phyloP scores from a whole-genome alignment of 495 filamentous ascomycete species.

The Hapsidospora chrysogenum region DNA sequence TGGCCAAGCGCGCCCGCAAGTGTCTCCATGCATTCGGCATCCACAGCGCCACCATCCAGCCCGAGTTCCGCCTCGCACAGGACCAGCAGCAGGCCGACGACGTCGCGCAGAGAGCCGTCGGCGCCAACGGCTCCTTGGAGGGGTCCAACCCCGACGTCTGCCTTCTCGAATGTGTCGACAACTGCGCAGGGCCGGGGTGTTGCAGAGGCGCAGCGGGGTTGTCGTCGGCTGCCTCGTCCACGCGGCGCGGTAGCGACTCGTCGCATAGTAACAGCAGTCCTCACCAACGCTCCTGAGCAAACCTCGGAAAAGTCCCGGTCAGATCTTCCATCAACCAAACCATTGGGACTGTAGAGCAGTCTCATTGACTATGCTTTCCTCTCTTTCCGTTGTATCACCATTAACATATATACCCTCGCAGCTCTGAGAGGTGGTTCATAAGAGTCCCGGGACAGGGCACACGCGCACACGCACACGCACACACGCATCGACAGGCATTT shows the following conservation, averaged over 20 bases:
- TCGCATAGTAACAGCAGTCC: not conserved
- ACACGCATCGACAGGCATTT: constrained; percentile 1
- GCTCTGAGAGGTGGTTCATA: not conserved
- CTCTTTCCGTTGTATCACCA: no score
- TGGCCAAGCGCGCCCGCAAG: constrained; percentile 58
- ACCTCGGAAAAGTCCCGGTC: no score
- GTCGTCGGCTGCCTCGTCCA: constrained; percentile 12
- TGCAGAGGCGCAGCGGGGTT: constrained; percentile 25
- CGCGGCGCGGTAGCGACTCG: constrained; percentile 11
- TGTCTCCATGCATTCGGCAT: constrained; percentile 94
- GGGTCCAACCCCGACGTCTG: constrained; percentile 32
- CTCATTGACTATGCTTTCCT: no score
- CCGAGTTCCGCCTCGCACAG: constrained; percentile 65
- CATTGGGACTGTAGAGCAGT: no score
- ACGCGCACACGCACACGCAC: constrained; percentile 1
- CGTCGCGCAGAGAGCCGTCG: constrained; percentile 10
- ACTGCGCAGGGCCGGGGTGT: constrained; percentile 60
- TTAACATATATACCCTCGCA: constrained; percentile 1
- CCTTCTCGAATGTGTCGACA: constrained; percentile 72
- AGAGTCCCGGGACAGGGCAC: not conserved
- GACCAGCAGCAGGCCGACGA: constrained; percentile 7
- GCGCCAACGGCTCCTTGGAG: constrained; percentile 9
- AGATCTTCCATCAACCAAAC: no score
- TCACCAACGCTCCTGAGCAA: constrained; percentile 8
- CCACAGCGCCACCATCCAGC: constrained; percentile 95